Conservation (phyloP, 345 rosid genomes). For the Heritiera fomes region DNA sequence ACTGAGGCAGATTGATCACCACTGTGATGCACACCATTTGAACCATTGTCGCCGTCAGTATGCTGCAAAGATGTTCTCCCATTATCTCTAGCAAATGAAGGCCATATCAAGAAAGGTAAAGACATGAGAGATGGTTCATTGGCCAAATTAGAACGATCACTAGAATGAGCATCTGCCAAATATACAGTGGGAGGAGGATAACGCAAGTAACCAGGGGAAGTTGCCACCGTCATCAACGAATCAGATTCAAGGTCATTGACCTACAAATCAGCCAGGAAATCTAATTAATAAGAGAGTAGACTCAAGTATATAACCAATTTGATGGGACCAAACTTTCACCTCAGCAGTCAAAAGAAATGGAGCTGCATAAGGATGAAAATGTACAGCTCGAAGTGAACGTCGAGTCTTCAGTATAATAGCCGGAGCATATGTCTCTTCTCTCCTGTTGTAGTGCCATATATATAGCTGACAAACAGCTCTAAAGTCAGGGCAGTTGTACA, state of each 20-base stretch:
- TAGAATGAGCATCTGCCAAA: constrained; percentile 52
- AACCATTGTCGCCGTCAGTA: constrained; percentile 37
- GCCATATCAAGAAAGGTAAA: constrained; percentile 49
- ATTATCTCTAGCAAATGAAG: constrained; percentile 49
- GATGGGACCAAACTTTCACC: constrained; percentile 39
- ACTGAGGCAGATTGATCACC: constrained; percentile 52
- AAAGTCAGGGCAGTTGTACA: constrained; percentile 23
- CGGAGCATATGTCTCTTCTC: constrained; percentile 68
- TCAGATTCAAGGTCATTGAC: constrained; percentile 81
- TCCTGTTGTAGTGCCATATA: constrained; percentile 70
- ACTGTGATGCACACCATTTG: constrained; percentile 42
- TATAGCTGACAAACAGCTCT: constrained; percentile 45
- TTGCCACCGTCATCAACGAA: constrained; percentile 62
- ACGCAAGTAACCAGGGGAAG: constrained; percentile 60
- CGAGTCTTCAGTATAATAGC: constrained; percentile 57
- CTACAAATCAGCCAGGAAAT: constrained; percentile 49
- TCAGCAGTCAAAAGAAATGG: constrained; percentile 80
- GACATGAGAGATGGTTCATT: constrained; percentile 58
- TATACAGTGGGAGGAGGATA: constrained; percentile 69
- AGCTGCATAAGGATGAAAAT: constrained; percentile 73
- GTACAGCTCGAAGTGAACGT: constrained; percentile 76
- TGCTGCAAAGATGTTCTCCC: constrained; percentile 47
- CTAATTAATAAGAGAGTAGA: constrained; percentile 21
- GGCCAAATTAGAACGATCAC: constrained; percentile 45
- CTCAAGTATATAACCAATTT: constrained; percentile 26